These are phyloP conservation scores for Colletotrichum cordylinicola DNA, from an alignment of 2,329 filamentous ascomycete genomes.

Conservation along the genomic window DNA sequence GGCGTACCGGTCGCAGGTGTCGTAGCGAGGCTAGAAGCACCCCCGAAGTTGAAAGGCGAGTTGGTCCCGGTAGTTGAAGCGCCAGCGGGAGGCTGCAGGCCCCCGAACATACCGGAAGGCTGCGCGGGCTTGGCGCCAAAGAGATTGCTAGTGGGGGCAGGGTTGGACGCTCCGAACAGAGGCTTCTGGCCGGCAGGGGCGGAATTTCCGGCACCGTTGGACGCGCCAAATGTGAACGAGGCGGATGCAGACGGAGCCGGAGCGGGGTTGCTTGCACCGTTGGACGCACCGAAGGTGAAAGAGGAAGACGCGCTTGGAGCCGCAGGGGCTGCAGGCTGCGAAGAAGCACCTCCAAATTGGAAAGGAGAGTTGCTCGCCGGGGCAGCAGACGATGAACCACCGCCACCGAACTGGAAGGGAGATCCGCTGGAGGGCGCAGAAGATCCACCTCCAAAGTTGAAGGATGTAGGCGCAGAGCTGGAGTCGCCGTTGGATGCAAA, in stretches of 20 bases:
- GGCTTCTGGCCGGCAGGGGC: constrained; percentile 15
- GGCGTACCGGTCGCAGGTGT: constrained; percentile 65
- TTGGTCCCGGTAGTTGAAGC: constrained; percentile 53
- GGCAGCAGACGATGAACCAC: constrained; percentile 25
- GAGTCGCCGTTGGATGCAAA: constrained; percentile 37
- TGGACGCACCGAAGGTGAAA: constrained; percentile 26
- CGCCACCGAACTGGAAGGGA: constrained; percentile 44
- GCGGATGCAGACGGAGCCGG: constrained; percentile 16
- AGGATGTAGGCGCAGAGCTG: constrained; percentile 30
- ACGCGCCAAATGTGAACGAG: constrained; percentile 27
- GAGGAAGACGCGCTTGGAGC: constrained; percentile 21
- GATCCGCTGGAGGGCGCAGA: constrained; percentile 23
- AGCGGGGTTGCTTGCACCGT: constrained; percentile 13
- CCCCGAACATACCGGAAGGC: constrained; percentile 37
- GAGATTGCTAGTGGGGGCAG: constrained; percentile 8
- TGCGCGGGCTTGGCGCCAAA: constrained; percentile 26
- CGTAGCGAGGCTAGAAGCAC: constrained; percentile 65
- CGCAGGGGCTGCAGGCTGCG: constrained; percentile 8
- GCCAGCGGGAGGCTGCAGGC: constrained; percentile 47
- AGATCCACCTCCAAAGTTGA: constrained; percentile 41
- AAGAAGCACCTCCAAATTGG: constrained; percentile 18
- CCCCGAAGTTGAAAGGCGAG: constrained; percentile 62
- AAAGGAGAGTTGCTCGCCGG: constrained; percentile 20
- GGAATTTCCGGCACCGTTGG: neutral
- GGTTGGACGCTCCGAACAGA: constrained; percentile 2